Percentiles rank a stretch among this genome's conserved stretches.
Evolutionary conservation across 2,329 filamentous ascomycete genomes (phyloP).

Genomic region (Neonectria neomacrospora): DNA sequence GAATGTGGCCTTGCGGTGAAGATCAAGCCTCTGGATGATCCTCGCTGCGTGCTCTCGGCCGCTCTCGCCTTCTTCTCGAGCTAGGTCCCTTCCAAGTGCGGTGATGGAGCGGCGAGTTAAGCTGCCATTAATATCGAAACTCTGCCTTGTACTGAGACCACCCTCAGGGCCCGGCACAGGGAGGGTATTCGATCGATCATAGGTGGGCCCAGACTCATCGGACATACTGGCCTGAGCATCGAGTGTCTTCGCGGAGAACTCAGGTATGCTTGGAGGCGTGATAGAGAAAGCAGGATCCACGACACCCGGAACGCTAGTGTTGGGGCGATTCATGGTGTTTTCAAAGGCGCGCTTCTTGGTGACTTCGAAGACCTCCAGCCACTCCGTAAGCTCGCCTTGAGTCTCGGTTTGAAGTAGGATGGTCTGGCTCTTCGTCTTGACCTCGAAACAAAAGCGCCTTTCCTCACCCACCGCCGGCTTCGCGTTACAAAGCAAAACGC

Average conservation of each 20-base stretch:
- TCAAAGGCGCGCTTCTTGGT: conserved; percentile 94
- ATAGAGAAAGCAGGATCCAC: conserved; percentile 89
- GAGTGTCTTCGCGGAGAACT: conserved; percentile 84
- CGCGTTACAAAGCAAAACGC: conserved; percentile 91
- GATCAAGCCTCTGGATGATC: conserved; percentile 92
- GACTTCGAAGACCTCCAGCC: conserved; percentile 92
- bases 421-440: conserved; percentile 95
- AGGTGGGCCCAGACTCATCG: conserved; percentile 54
- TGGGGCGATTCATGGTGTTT: conserved; percentile 67
- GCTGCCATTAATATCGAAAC: conserved; percentile 73
- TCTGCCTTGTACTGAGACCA: conserved; percentile 68
- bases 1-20: conserved; percentile 82
- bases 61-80: conserved; percentile 77
- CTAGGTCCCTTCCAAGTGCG: conserved; percentile 58
- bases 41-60: conserved; percentile 84
- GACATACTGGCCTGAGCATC: conserved; percentile 72
- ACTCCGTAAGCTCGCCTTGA: conserved; percentile 90
- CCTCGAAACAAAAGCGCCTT: conserved; percentile 95
- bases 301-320: conserved; percentile 58
- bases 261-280: conserved; percentile 85
- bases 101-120: conserved; percentile 67
- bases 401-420: conserved; percentile 93
- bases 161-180: conserved; percentile 70
- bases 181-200: conserved; percentile 74
- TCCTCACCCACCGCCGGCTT: conserved; percentile 93